These are phyloP conservation scores for Petasospora fabianii DNA, from an alignment of 1,139 yeast species.

Conservation along the genomic window DNA sequence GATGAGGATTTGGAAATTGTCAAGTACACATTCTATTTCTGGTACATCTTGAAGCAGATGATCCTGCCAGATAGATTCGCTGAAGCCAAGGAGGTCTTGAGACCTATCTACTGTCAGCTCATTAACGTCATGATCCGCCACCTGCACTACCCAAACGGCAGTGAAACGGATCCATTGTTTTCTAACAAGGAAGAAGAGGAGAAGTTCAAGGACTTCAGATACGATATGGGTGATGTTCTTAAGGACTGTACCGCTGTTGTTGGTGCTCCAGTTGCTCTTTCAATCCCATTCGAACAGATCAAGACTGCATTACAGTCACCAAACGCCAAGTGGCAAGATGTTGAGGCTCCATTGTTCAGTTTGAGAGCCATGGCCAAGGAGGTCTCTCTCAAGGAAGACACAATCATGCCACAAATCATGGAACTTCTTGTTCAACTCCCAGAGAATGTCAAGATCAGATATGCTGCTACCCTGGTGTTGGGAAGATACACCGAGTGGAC, in stretches of 20 bases:
- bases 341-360: constrained; percentile 88
- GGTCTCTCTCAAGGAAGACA: constrained; percentile 64
- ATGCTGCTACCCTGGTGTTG: constrained; percentile 87
- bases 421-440: constrained; percentile 65
- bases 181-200: constrained; percentile 70
- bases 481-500: constrained; percentile 98
- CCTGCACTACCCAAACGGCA: constrained; percentile 66
- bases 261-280: constrained; percentile 69
- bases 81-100: constrained; percentile 53
- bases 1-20: constrained; percentile 86
- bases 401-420: constrained; percentile 78
- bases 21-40: constrained; percentile 86
- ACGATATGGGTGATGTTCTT: constrained; percentile 94
- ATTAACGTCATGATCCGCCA: constrained; percentile 67
- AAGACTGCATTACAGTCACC: constrained; percentile 10
- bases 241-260: constrained; percentile 92
- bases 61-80: constrained; percentile 59
- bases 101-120: constrained; percentile 60
- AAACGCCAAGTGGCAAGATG: constrained; percentile 63
- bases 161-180: constrained; percentile 34
- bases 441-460: constrained; percentile 81
- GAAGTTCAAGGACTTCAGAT: constrained; percentile 87
- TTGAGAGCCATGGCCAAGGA: constrained; percentile 95
- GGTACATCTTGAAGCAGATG: constrained; percentile 81
- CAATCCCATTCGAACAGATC: constrained; percentile 33